Percentiles rank a stretch among this genome's conserved stretches.
phyloP scores from a whole-genome alignment of 148 eudicot genomes.

The Dianthus caryophyllus region DNA sequence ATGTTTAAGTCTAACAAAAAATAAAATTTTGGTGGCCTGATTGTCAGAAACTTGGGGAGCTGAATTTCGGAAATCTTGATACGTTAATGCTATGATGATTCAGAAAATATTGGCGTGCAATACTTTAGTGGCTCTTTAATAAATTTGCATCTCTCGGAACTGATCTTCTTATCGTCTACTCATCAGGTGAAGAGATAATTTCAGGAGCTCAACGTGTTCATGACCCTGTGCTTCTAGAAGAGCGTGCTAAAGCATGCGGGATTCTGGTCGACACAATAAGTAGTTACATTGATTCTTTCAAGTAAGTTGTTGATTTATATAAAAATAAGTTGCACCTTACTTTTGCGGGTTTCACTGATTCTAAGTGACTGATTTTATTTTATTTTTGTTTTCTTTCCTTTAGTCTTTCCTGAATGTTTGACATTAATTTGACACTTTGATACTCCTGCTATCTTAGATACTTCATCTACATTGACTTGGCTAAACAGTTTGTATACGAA shows the following conservation, averaged over 20 bases:
- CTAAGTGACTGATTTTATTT: not conserved
- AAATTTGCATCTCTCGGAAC: not conserved
- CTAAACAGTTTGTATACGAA: not conserved
- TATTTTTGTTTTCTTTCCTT: not conserved
- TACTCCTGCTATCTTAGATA: not conserved
- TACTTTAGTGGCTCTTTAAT: constrained; percentile 1
- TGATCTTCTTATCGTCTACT: constrained; percentile 6
- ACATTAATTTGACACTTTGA: not conserved
- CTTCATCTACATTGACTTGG: not conserved
- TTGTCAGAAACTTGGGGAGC: too few relatives aligned
- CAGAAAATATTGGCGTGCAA: too few relatives aligned
- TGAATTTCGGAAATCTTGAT: too few relatives aligned
- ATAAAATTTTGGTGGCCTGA: too few relatives aligned
- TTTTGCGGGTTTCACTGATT: not conserved
- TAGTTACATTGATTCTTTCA: constrained; percentile 70
- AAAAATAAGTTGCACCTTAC: not conserved
- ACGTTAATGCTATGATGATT: too few relatives aligned
- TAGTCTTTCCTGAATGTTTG: not conserved
- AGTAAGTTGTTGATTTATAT: constrained; percentile 33
- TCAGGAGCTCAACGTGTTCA: constrained; percentile 99
- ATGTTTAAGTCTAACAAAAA: too few relatives aligned
- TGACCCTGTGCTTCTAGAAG: constrained; percentile 48
- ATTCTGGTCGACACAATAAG: constrained; percentile 66
- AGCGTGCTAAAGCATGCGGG: constrained; percentile 63
- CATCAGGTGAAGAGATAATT: constrained; percentile 87